phyloP scores from a whole-genome alignment of 1,139 yeast species.

The Suzukiozyma palmioleophila region DNA sequence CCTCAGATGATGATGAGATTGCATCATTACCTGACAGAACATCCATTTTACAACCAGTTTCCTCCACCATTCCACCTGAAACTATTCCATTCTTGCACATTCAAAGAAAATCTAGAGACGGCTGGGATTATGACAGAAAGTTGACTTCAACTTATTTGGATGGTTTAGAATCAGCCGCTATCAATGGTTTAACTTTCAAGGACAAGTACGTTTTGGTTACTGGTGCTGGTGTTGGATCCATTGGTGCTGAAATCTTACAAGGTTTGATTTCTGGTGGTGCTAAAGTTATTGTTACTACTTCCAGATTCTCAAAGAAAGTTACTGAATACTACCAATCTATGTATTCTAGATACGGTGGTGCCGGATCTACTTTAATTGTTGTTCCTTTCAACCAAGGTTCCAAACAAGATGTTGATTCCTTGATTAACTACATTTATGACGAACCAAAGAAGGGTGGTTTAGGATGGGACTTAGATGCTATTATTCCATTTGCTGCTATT shows the following conservation, averaged over 20 bases:
- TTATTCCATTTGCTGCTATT: constrained; percentile 97
- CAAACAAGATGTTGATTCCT: constrained; percentile 84
- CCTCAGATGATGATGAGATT: constrained; percentile 65
- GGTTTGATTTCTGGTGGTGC: constrained; percentile 98
- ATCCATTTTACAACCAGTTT: constrained; percentile 67
- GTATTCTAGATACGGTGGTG: constrained; percentile 88
- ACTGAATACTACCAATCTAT: constrained; percentile 94
- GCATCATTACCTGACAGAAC: constrained; percentile 77
- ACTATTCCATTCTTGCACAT: constrained; percentile 94
- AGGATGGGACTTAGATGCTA: constrained; percentile 96
- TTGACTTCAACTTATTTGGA: constrained; percentile 78
- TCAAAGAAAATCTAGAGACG: constrained; percentile 68
- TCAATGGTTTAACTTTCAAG: constrained; percentile 86
- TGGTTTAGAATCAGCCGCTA: constrained; percentile 89
- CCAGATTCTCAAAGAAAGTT: constrained; percentile 89
- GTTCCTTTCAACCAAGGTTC: constrained; percentile 99
- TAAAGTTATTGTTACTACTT: constrained; percentile 91
- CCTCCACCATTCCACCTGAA: constrained; percentile 70
- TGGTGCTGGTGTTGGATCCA: constrained; percentile 99
- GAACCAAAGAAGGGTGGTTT: constrained; percentile 83
- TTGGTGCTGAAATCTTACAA: constrained; percentile 94
- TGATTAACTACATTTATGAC: constrained; percentile 80
- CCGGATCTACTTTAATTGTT: constrained; percentile 87
- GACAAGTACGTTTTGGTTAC: constrained; percentile 88
- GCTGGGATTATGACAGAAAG: constrained; percentile 83